Evolutionary conservation across 2,329 filamentous ascomycete species (phyloP), one percentile per base, ranked within the genome.

Genomic region (Penicillium polonicum): DNA sequence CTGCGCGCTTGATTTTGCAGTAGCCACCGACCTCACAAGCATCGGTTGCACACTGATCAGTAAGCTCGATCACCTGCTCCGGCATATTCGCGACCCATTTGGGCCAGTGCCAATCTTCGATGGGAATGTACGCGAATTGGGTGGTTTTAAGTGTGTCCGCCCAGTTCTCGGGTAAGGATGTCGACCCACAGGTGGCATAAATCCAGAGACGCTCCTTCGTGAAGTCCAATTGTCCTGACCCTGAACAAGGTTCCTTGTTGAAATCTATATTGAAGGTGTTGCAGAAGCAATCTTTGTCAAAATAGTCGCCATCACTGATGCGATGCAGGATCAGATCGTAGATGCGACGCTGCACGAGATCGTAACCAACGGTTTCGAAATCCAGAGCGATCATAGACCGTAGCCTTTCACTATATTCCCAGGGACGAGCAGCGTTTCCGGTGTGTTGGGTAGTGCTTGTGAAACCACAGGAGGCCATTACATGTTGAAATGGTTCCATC

Each of bases 21-120:
- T 45, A 45, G 15, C 43, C 43, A 19, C 25, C 17, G 43, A 31
- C 9, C 23, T 45, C 43, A 31, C 43, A 45, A 45, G 25, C 43
- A 45, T 46, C 44, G n/a, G 44, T 46, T 46, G 44, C 44, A 46
- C 44, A 46, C 27, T 31, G 44, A 46, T 46, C 44, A 33, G 44
- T 19, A 21, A 46, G 44, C n/a, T 21, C n/a, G 3, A 29, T 44
- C 15, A 44, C 42, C 17, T 46, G 27, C 44, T 31, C 9, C n/a
- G 44, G 44, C 10, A 46, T 46, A 46, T 46, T 5, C 10, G 27
- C n/a, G 10, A 46, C 44, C 1, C 44, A 46, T 12, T 19, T 46
- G 12, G 44, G 44, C 44, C 44, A 46, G 27, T 33, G 44, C 44
- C 44, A 46, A 46, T 46, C 44, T 19, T 46, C 44, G 44, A 46